Conservation (phyloP, 2,329 filamentous ascomycete genomes). For the Diaporthe citriasiana region DNA sequence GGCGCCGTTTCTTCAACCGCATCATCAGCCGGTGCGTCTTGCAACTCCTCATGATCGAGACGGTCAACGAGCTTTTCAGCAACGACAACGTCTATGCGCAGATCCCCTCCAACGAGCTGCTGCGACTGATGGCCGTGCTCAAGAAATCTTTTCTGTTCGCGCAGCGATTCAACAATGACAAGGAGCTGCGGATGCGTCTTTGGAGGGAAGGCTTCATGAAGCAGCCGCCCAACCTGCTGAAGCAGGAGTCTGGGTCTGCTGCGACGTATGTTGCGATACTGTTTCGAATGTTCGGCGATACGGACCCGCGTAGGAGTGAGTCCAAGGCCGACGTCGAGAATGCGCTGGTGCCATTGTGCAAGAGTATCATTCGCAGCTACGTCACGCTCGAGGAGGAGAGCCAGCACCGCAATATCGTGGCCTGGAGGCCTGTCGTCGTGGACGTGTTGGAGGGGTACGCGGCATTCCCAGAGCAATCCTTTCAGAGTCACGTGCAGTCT, state of each 20-base stretch:
- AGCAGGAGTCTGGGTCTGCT: constrained; percentile 94
- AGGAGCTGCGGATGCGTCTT: constrained; percentile 91
- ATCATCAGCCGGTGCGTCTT: constrained; percentile 99
- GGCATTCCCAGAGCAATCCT: constrained; percentile 84
- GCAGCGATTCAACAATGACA: constrained; percentile 97
- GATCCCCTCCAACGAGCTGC: constrained; percentile 90
- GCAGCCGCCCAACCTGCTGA: constrained; percentile 96
- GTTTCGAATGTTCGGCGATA: constrained; percentile 97
- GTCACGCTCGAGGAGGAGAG: constrained; percentile 92
- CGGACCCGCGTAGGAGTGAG: constrained; percentile 83
- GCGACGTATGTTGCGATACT: constrained; percentile 96
- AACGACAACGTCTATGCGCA: constrained; percentile 95
- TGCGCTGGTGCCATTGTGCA: constrained; percentile 93
- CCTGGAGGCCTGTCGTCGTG: constrained; percentile 97
- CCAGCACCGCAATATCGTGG: constrained; percentile 95
- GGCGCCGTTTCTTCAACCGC: constrained; percentile 96
- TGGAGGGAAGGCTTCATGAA: constrained; percentile 99
- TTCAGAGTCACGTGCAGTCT: constrained; percentile 81
- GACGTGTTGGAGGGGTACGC: constrained; percentile 95
- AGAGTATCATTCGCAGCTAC: constrained; percentile 91
- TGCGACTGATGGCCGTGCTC: constrained; percentile 92
- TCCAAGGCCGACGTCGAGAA: constrained; percentile 88
- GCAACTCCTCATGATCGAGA: constrained; percentile 99
- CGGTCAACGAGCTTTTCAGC: constrained; percentile 97
- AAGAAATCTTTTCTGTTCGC: constrained; percentile 98